These are phyloP conservation scores for Crataegus laevigata DNA, from an alignment of 306 rosid genomes.

Conservation along the genomic window DNA sequence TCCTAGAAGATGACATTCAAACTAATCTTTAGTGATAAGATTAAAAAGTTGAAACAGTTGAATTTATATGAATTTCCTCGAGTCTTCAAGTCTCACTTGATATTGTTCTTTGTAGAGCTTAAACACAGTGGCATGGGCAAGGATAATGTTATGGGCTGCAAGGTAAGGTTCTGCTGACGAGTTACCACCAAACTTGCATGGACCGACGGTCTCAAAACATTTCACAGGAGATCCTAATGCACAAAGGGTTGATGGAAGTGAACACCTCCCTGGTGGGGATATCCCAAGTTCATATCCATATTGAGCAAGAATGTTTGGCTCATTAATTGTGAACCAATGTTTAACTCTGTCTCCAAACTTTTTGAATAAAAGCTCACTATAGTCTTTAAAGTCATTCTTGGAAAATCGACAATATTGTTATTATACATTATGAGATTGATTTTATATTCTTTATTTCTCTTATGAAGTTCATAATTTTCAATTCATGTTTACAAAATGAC, in stretches of 20 bases:
- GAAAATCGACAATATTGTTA: not conserved
- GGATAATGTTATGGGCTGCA: slow-evolving; percentile 25
- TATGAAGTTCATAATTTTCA: no score
- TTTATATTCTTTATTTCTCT: no score
- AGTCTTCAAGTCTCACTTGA: slow-evolving; percentile 8
- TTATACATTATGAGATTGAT: no score
- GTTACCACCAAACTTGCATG: slow-evolving; percentile 16
- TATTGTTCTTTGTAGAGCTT: slow-evolving; percentile 24
- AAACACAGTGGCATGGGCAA: slow-evolving; percentile 27
- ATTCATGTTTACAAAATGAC: not conserved
- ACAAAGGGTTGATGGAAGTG: slow-evolving; percentile 26
- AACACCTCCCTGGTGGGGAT: slow-evolving; percentile 50
- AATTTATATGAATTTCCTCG: not conserved
- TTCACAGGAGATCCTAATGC: slow-evolving; percentile 27
- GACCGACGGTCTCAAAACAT: slow-evolving; percentile 27
- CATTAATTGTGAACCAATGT: slow-evolving; percentile 49
- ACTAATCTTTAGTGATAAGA: not conserved
- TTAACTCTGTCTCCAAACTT: slow-evolving; percentile 50
- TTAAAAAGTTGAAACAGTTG: not conserved
- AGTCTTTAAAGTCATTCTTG: slow-evolving; percentile 1
- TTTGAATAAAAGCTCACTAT: slow-evolving; percentile 37
- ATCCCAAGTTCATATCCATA: slow-evolving; percentile 38
- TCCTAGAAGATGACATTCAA: slow-evolving; percentile 9
- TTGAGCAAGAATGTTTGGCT: slow-evolving; percentile 12
- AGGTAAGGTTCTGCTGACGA: slow-evolving; percentile 28